These are phyloP conservation scores for Candida incommunis DNA, from an alignment of 805 yeast genomes.

Conservation along the genomic window DNA sequence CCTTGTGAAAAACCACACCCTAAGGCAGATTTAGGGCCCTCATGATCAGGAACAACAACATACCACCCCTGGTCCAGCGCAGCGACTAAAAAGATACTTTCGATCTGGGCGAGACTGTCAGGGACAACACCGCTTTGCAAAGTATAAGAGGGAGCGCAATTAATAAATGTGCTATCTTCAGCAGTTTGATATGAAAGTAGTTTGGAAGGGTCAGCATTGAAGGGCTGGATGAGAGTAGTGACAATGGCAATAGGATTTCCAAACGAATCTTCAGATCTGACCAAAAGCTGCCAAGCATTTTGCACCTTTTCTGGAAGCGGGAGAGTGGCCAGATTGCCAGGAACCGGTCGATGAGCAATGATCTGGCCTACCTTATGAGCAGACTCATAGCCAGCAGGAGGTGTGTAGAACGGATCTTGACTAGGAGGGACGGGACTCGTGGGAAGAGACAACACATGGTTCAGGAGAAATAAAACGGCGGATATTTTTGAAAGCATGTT, in stretches of 20 bases:
- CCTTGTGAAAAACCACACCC: slow-evolving; percentile 16
- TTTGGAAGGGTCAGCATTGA: not conserved
- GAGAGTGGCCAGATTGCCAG: not conserved
- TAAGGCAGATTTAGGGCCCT: slow-evolving; percentile 17
- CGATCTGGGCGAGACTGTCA: not conserved
- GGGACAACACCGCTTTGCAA: slow-evolving; percentile 7
- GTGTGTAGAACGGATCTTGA: slow-evolving; percentile 4
- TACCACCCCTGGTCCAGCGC: slow-evolving; percentile 8
- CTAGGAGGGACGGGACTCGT: no score
- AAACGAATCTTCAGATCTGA: slow-evolving; percentile 6
- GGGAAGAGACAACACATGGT: no score
- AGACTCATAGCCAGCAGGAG: slow-evolving; percentile 3
- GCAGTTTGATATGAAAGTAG: slow-evolving; percentile 16
- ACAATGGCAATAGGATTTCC: slow-evolving; percentile 6
- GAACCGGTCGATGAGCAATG: slow-evolving; percentile 1
- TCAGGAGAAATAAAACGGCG: no score
- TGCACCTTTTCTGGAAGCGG: not conserved
- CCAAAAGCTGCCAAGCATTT: slow-evolving; percentile 9
- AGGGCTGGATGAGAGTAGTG: not conserved
- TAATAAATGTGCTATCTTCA: slow-evolving; percentile 16
- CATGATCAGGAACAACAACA: slow-evolving; percentile 16
- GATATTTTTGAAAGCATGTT: no score
- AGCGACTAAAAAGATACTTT: not conserved
- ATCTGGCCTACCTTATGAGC: slow-evolving; percentile 1
- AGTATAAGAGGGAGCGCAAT: slow-evolving; percentile 17